phyloP scores from a whole-genome alignment of 345 rosid genomes.

The Syzygium jambos region DNA sequence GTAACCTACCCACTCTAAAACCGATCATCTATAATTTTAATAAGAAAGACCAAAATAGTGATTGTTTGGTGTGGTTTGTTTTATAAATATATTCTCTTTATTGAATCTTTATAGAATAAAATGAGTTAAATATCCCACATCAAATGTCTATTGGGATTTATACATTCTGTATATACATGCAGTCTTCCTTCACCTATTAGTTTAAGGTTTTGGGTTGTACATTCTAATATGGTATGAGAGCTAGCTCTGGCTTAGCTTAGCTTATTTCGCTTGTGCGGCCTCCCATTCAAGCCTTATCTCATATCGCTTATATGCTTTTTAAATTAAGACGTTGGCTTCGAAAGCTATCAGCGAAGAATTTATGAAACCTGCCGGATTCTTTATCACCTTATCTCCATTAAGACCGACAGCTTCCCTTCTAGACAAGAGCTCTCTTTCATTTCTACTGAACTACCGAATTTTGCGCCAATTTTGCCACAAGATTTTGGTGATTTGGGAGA shows the following conservation, averaged over 20 bases:
- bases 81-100: background rate
- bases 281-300: background rate
- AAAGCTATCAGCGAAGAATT: background rate
- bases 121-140: rapidly evolving
- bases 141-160: background rate
- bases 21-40: background rate
- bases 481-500: no score
- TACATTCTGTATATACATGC: background rate
- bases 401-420: no score
- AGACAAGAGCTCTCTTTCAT: no score
- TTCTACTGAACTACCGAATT: no score
- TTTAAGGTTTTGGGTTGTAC: background rate
- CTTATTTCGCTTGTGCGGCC: background rate
- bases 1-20: rapidly evolving
- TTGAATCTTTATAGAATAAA: rapidly evolving
- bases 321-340: rapidly evolving
- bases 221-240: background rate
- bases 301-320: no score
- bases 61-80: rapidly evolving
- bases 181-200: background rate
- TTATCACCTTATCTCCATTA: no score
- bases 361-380: background rate
- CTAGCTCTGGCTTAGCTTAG: background rate
- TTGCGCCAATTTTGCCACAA: no score
- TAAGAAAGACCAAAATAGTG: background rate